Percentiles rank a stretch among this genome's conserved stretches.
Evolutionary conservation across 331 rosid species (phyloP).

Genomic region (Rosa hybrid): DNA sequence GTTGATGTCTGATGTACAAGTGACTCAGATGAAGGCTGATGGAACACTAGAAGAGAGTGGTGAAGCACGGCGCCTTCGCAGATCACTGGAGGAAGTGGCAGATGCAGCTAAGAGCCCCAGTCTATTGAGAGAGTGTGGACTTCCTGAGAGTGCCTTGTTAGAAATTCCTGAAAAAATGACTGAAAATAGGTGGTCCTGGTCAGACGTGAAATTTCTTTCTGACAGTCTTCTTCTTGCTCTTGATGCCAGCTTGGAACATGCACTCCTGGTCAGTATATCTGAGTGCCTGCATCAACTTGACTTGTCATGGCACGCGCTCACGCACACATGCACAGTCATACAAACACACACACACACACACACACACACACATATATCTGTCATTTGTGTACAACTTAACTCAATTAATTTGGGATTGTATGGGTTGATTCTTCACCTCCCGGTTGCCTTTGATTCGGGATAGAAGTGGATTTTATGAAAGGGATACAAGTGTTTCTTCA

Average conservation of each 20-base stretch:
- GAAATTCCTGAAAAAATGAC: conserved; percentile 65
- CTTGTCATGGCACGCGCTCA: not conserved
- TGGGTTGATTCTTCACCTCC: not conserved
- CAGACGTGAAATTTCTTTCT: conserved; percentile 82
- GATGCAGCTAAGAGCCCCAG: conserved; percentile 66
- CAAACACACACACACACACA: too few species aligned
- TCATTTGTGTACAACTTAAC: not conserved
- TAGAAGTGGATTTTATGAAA: not conserved
- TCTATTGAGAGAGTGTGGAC: conserved; percentile 75
- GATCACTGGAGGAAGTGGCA: conserved; percentile 77
- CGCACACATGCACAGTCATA: too few species aligned
- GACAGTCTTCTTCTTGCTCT: conserved; percentile 91
- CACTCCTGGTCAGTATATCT: conserved; percentile 68
- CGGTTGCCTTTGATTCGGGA: not conserved
- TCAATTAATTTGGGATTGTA: not conserved
- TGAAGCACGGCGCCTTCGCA: conserved; percentile 88
- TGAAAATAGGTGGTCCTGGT: conserved; percentile 91
- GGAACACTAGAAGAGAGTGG: conserved; percentile 98
- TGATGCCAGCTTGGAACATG: conserved; percentile 95
- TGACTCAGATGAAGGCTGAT: conserved; percentile 96
- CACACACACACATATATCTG: not conserved
- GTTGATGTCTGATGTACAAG: conserved; percentile 99
- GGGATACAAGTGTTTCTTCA: not conserved
- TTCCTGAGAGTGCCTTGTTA: conserved; percentile 66
- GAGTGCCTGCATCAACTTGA: not conserved